Percentiles rank a stretch among this genome's conserved stretches.
These are phyloP conservation scores for Candida broadrunensis DNA, from an alignment of 805 yeast species.

Conservation along the genomic window DNA sequence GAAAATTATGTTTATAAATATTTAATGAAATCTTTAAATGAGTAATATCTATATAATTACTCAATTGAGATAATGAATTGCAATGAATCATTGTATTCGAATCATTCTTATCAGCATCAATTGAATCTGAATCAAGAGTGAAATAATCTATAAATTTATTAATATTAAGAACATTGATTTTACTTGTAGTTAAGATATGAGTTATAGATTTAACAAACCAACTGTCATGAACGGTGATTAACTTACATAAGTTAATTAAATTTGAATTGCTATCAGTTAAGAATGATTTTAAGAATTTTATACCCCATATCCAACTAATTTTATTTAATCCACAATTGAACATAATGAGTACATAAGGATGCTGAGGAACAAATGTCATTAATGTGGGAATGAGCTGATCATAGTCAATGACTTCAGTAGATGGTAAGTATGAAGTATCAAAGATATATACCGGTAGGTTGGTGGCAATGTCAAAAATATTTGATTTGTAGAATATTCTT, in stretches of 20 bases:
- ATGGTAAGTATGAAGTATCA: conserved; percentile 79
- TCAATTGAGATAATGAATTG: conserved; percentile 48
- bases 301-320: conserved; percentile 69
- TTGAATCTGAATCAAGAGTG: conserved; percentile 7
- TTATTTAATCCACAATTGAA: conserved; percentile 79
- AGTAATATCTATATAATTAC: conserved; percentile 68
- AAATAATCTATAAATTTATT: conserved; percentile 25
- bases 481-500: conserved; percentile 54
- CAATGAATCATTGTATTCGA: conserved; percentile 37
- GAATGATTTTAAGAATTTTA: conserved; percentile 50
- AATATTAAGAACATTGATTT: conserved; percentile 23
- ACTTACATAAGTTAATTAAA: conserved; percentile 47
- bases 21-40: conserved; percentile 70
- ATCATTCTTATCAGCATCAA: not conserved
- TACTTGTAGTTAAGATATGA: conserved; percentile 59
- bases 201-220: conserved; percentile 83
- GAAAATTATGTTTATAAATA: conserved; percentile 67
- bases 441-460: conserved; percentile 73
- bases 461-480: conserved; percentile 63
- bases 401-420: conserved; percentile 41
- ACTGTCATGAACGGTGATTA: conserved; percentile 84
- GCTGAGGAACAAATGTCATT: conserved; percentile 54
- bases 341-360: conserved; percentile 65
- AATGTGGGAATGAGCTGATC: conserved; percentile 58
- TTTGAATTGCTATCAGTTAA: conserved; percentile 46